Base-by-base conservation (phyloP, 2,329 filamentous ascomycete genomes). In the Colletotrichum shisoi region DNA sequence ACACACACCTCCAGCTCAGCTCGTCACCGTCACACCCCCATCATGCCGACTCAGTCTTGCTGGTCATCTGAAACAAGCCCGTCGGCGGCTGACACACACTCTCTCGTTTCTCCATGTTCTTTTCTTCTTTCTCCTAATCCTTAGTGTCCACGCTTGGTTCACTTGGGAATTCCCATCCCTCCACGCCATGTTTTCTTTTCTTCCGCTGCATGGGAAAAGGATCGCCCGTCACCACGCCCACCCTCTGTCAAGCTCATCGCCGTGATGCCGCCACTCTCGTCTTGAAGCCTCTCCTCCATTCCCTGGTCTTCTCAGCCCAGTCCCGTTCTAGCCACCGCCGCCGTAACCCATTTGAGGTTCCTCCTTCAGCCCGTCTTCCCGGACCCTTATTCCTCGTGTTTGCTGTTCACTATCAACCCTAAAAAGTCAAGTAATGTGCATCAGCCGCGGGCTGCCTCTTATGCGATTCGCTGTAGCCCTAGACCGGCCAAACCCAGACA, bases 51-150 rank as follows among this genome's bases (percentile, higher is more conserved):
- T 45, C 63, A 40, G 61, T 65, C 44, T 53, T 51, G 51, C 52
- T 67, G 51, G 66, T 67, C 66, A 68, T 68, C 66, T 67, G 66
- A 68, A 68, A 68, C 66, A 62, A 60, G 48, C 51, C 57, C 52
- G 52, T 68, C 42, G 31, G 67, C 63, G 57, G 57, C 66, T 68
- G 66, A 68, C 63, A 68, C 57, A 57, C 57, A 49, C 66, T 27
- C 17, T 39, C 39, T 61, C 40, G 27, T 15, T 56, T 27, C 44
- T 45, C 58, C 51, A 49, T 54, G 49, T 24, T 37, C 15, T 27
- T 44, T 19, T 27, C 37, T 40, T 46, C 2, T 37, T 42, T 52
- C 31, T 19, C 54, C 56, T 58, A 24, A 24, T 53, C 31, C 34
- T 44, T 51, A 11, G 31, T 34, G 31, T 34, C 31, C 7, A 34